Evolutionary conservation across 1,139 yeast genomes (phyloP), one percentile per base, ranked within the genome.

Genomic region (Protomyces gravidus): DNA sequence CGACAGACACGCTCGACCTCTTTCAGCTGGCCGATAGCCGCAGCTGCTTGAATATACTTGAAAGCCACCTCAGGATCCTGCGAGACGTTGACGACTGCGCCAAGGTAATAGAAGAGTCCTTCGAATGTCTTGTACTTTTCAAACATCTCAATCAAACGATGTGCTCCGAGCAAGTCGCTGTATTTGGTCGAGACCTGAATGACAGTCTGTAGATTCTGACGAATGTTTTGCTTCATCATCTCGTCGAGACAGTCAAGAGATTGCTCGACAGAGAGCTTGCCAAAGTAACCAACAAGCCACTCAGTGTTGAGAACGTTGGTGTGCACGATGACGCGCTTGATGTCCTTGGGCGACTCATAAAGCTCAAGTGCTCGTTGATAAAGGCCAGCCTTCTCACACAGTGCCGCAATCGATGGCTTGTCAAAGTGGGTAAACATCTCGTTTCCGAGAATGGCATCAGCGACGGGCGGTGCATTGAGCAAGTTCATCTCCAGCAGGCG

Each of bases 391-490:
- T 89, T 89, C 75, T 92, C 99, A 74, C 96, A 84, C 66, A 94
- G 80, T 64, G 85, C 81, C 32, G 97, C 98, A 71, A 92, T 85
- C 47, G 94, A 84, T 67, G 95, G 90, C 68, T 89, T 87, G 73
- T 92, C 98, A 73, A 89, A 92, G 71, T 90, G 97, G 66, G 92
- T 84, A 75, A 94, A 94, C 89, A 92, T 90, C 64, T 85, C 85
- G 73, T 92, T 92, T 63, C 97, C 97, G 70, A 92, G 80, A 66
- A 92, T 94, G 19, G 99, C 99, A 75, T 94, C 98, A 47, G 98
- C 99, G 61, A 94, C 98, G 78, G 94, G 98, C 55, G 99, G 99
- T 9, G 98, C 98, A 71, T 90, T 95, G 71, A 88, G 75, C 71
- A 94, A 78, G 73, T 94, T 94, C 67, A 88, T 89, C 75, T 94